phyloP scores from a whole-genome alignment of 768 basidiomycete genomes.

The Mrakia blollopis region DNA sequence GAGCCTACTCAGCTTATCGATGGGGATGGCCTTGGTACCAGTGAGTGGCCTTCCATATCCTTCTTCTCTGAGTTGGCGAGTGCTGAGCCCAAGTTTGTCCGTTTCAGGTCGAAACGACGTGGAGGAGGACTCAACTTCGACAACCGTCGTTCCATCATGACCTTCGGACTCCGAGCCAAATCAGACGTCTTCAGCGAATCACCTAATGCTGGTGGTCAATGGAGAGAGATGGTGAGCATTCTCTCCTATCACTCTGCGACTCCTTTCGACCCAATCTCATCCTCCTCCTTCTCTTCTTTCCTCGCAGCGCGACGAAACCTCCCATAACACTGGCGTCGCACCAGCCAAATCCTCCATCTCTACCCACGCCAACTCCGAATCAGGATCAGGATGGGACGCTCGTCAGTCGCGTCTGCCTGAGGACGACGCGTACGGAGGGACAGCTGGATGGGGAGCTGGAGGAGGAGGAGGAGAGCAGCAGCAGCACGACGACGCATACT shows the following conservation, averaged over 20 bases:
- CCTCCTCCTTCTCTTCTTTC: neutral
- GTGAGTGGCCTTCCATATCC: neutral
- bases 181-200: neutral
- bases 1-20: neutral
- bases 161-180: neutral
- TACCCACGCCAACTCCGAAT: neutral
- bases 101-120: neutral
- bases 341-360: neutral
- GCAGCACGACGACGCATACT: neutral
- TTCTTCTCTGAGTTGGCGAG: no score
- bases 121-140: neutral
- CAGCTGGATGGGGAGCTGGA: neutral
- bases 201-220: neutral
- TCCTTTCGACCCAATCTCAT: no score
- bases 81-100: neutral
- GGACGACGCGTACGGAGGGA: neutral
- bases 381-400: constrained; percentile 8
- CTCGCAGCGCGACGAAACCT: neutral
- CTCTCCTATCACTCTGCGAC: neutral
- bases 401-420: neutral
- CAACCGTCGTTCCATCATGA: neutral
- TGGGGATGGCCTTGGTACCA: constrained; percentile 13
- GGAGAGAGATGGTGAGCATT: constrained; percentile 1
- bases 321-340: constrained; percentile 4
- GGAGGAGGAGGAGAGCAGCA: neutral